Evolutionary conservation across 345 rosid species (phyloP), one percentile per base, ranked within the genome.

Genomic region (Murraya paniculata): DNA sequence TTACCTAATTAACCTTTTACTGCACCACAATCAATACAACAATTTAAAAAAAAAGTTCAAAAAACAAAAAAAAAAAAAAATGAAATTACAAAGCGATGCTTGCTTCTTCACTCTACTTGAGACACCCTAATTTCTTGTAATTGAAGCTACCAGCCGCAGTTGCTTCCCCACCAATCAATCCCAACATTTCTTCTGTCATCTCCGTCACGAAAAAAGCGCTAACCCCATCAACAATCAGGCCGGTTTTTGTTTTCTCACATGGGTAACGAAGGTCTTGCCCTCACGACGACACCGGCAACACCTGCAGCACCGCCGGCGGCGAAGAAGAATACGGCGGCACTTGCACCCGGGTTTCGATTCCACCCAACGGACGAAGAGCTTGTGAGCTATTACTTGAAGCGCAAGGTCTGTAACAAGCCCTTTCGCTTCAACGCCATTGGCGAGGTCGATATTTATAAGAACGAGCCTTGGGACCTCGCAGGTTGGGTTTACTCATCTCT

Each of bases 301-400:
- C 25, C 77, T 61, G 69, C 88, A 6, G 38, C 59, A 50, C 25
- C 69, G 0, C 64, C 69, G 2, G 24, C 82, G 11, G 69, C 80
- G 18, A 48, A 80, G 1, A 9, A 81, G 36, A 66, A 84, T 60
- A 84, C 91, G 3, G 85, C 97, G 18, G 87, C 97, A 14, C 87
- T 93, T 82, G 98, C 95, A 50, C 98, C 98, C 30, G 98, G 98
- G 19, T 93, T 93, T 57, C 88, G 98, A 84, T 94, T 94, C 79
- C 98, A 94, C 64, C 98, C 98, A 1, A 93, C 98, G 3, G 98
- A 91, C n/a, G 98, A 95, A 78, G 98, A 95, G 77, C 86, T 93
- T 25, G 92, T 91, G 16, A 87, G 89, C 67, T 93, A 93, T 82
- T 93, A 92, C 90, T 87, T 95, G 86, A 95, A 92, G 84, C 83